phyloP scores from a whole-genome alignment of 225 moss, liverwort and hornwort genomes.

The Physcomitrium patens region DNA sequence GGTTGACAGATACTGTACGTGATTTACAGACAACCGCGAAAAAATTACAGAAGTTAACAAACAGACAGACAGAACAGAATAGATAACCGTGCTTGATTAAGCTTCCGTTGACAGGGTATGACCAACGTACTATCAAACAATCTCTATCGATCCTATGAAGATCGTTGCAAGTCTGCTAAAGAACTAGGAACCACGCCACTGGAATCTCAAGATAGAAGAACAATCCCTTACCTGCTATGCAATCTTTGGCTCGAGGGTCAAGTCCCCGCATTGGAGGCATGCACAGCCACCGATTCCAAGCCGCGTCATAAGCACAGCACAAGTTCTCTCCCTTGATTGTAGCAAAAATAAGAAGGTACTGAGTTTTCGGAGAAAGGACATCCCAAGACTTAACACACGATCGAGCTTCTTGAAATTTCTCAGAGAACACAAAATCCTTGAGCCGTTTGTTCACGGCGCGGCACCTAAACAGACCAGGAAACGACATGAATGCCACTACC shows the following conservation, averaged over 20 bases:
- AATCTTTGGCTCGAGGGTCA: slow-evolving; percentile 41
- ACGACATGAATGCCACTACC: slow-evolving; percentile 34
- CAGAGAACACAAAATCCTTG: slow-evolving; percentile 42
- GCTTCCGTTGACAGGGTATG: not conserved
- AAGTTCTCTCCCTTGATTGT: slow-evolving; percentile 35
- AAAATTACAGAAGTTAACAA: too few species aligned
- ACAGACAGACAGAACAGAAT: too few species aligned
- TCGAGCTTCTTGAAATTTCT: slow-evolving; percentile 42
- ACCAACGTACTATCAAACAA: too few species aligned
- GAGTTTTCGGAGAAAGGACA: slow-evolving; percentile 24
- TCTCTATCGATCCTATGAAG: too few species aligned
- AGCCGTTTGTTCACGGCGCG: slow-evolving; percentile 43
- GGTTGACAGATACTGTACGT: too few species aligned
- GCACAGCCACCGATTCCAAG: slow-evolving; percentile 24
- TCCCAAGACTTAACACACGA: slow-evolving; percentile 39
- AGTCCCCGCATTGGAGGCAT: slow-evolving; percentile 49
- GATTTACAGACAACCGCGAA: too few species aligned
- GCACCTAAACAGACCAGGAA: slow-evolving; percentile 31
- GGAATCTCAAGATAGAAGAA: not conserved
- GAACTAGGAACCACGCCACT: not conserved
- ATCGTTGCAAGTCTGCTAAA: too few species aligned
- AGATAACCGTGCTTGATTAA: not conserved
- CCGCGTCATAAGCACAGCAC: slow-evolving; percentile 45
- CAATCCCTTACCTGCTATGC: slow-evolving; percentile 37
- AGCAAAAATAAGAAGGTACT: slow-evolving; percentile 43